phyloP scores from a whole-genome alignment of 495 filamentous ascomycete genomes.

The Copromyces sp. region DNA sequence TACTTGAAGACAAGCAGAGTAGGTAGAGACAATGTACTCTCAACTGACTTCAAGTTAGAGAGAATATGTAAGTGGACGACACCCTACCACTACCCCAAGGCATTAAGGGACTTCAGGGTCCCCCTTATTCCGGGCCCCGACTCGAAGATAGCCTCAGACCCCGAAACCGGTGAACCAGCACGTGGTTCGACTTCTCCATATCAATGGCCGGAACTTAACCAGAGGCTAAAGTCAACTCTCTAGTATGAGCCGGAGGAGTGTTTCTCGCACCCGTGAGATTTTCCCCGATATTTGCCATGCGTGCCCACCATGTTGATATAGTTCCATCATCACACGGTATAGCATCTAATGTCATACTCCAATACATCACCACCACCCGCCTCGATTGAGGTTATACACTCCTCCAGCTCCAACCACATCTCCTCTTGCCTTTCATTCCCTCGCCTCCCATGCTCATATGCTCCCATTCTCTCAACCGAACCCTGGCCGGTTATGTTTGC shows the following conservation, averaged over 20 bases:
- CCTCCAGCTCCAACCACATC: neutral
- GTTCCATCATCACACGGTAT: neutral
- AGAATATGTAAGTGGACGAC: no score
- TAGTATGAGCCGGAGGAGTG: neutral
- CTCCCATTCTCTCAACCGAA: neutral
- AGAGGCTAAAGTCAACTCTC: neutral
- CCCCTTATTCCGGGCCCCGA: neutral
- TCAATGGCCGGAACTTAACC: neutral
- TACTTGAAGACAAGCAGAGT: no score
- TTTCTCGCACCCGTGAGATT: neutral
- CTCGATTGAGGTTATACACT: neutral
- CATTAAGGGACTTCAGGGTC: neutral
- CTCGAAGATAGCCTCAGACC: neutral
- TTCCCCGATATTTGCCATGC: neutral
- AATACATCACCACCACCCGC: neutral
- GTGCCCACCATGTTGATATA: neutral
- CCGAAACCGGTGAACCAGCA: neutral
- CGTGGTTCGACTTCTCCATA: neutral
- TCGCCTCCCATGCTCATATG: neutral
- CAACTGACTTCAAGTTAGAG: no score
- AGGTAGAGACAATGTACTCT: no score
- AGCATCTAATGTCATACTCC: neutral
- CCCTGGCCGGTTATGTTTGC: no score
- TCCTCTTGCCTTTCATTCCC: neutral
- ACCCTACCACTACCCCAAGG: neutral